Evolutionary conservation across 2,329 filamentous ascomycete species (phyloP), one percentile per base, ranked within the genome.

Genomic region (Ceratocystis papillata): DNA sequence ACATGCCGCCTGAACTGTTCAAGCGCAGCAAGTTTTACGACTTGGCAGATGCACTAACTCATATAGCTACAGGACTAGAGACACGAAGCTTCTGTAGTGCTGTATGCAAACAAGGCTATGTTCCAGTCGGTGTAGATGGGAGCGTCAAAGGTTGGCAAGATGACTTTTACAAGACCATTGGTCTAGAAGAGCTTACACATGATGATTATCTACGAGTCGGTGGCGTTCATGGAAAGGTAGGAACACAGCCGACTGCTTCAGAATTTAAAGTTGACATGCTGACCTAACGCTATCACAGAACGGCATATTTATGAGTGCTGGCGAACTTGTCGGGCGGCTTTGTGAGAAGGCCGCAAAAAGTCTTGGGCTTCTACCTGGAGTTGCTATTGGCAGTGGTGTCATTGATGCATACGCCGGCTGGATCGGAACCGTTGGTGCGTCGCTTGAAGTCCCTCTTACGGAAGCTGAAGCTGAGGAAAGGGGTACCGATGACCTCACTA

Each of bases 341-440:
- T 94, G 88, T 72, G 87, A 93, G 69, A 88, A 88, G 72, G 92
- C 94, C 5, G 90, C 88, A 17, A 77, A 80, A 61, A 88, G 96
- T 70, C 84, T 99, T 68, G 93, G 94, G 6, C 82, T 99, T 2
- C 87, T 87, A 4, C 81, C 87, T 22, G 93, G 92, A 48, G 94
- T 96, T 71, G 90, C 94, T 20, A 88, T 99, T 65, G 94, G 94
- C 65, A 96, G 90, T 73, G 92, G 92, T 75, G 94, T 99, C 69
- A 99, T 99, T 73, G 94, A 99, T 75, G 94, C 94, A 20, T 99
- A 99, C 73, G 94, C 94, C 68, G 94, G 94, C 69, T 99, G 94
- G 94, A 94, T 99, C 71, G 94, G 94, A 68, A 97, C 94, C 1
- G 94, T 99, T n/a, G 94, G 94, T 67, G 93, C 94, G 68, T 96